These are phyloP conservation scores for Berkeleyomyces rouxiae DNA, from an alignment of 2,329 filamentous ascomycete species.

Conservation along the genomic window DNA sequence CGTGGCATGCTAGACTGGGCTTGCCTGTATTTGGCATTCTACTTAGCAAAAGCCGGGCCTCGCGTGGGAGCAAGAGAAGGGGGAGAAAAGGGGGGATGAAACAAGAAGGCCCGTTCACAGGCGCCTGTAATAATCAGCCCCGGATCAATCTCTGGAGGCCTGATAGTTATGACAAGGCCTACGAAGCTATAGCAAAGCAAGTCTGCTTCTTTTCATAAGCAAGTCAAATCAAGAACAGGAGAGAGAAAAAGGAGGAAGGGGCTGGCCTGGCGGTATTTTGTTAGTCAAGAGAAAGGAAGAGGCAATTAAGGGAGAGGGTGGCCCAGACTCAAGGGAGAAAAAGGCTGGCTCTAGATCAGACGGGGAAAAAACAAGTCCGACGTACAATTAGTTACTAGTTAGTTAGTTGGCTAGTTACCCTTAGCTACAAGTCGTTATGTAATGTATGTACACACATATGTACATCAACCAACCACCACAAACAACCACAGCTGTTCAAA, in stretches of 20 bases:
- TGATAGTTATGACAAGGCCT: not conserved
- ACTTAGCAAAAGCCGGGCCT: not conserved
- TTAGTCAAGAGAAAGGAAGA: not conserved
- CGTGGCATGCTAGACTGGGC: constrained; percentile 12
- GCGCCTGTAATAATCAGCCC: not conserved
- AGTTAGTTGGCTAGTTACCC: not conserved
- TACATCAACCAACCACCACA: not conserved
- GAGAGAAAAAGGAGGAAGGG: no score
- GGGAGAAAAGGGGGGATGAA: not conserved
- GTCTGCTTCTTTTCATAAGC: no score
- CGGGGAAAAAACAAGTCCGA: not conserved
- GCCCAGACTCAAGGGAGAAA: not conserved
- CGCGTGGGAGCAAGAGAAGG: not conserved
- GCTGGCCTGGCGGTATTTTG: no score
- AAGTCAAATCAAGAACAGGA: no score
- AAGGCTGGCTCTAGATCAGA: not conserved
- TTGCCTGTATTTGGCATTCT: constrained; percentile 13
- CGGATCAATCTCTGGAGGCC: not conserved
- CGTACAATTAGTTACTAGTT: no score
- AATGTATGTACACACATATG: not conserved
- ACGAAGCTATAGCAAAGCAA: not conserved
- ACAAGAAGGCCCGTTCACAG: not conserved
- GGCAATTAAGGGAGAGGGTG: not conserved
- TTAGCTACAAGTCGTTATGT: not conserved
- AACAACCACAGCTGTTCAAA: not conserved